These are phyloP conservation scores for Gastrolobium bilobum DNA, from an alignment of 306 rosid species.

Conservation along the genomic window DNA sequence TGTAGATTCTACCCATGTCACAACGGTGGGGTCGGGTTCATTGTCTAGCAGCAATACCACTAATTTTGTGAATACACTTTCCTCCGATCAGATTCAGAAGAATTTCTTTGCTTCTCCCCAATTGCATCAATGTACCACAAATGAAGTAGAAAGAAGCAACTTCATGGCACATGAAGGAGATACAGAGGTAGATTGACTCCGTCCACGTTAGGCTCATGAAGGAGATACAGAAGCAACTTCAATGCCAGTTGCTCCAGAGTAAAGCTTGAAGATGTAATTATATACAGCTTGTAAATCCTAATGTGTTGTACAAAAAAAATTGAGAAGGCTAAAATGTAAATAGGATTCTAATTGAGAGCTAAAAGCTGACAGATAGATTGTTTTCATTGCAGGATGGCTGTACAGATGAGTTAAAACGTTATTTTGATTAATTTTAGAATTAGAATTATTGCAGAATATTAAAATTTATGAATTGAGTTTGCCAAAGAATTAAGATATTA, in stretches of 20 bases:
- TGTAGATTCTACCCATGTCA: constrained; percentile 60
- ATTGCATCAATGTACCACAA: constrained; percentile 63
- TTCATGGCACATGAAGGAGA: constrained; percentile 54
- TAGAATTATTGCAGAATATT: no score
- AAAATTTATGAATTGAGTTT: no score
- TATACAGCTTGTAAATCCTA: constrained; percentile 27
- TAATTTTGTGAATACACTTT: constrained; percentile 45
- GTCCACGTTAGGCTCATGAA: not conserved
- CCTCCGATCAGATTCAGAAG: constrained; percentile 56
- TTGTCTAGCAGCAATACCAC: constrained; percentile 48
- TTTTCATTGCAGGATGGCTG: constrained; percentile 5
- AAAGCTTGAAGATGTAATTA: constrained; percentile 8
- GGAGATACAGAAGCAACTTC: constrained; percentile 6
- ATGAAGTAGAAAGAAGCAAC: constrained; percentile 59
- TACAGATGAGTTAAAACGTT: not conserved
- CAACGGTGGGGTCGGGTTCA: constrained; percentile 46
- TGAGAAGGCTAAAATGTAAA: constrained; percentile 19
- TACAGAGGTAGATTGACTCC: constrained; percentile 42
- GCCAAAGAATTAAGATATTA: no score
- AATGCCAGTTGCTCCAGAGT: not conserved
- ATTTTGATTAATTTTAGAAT: no score
- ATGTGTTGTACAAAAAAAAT: constrained; percentile 7
- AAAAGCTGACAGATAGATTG: not conserved
- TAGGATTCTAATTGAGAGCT: constrained; percentile 3
- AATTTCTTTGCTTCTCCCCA: constrained; percentile 67